phyloP scores from a whole-genome alignment of 1,284 basidiomycete species.

The Melampsora abietis-canadensis region DNA sequence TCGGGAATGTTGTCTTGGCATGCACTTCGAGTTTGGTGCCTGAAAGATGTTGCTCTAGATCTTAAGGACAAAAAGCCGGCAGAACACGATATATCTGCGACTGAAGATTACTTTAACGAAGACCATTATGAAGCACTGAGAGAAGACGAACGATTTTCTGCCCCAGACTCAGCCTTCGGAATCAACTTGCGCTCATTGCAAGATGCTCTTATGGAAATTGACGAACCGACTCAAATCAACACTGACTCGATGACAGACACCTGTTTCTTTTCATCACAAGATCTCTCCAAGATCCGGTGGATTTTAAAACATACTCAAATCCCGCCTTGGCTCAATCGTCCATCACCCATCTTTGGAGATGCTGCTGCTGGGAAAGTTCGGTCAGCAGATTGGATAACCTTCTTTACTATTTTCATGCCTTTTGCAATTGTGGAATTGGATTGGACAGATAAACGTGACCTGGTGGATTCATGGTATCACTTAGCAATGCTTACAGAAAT shows the following conservation, averaged over 20 bases:
- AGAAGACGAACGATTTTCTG: constrained; percentile 2
- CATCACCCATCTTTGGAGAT: constrained; percentile 24
- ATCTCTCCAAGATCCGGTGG: constrained; percentile 13
- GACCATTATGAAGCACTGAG: constrained; percentile 20
- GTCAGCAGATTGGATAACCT: constrained; percentile 29
- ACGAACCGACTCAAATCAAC: background rate
- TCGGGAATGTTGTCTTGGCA: constrained; percentile 28
- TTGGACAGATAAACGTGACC: background rate
- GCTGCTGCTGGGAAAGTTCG: constrained; percentile 26
- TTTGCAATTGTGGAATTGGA: constrained; percentile 30
- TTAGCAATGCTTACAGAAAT: constrained; percentile 17
- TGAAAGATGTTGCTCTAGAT: constrained; percentile 10
- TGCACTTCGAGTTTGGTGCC: constrained; percentile 18
- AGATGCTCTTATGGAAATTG: constrained; percentile 30
- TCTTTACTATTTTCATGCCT: constrained; percentile 17
- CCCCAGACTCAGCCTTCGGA: background rate
- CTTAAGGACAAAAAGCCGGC: constrained; percentile 2
- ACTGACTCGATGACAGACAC: background rate
- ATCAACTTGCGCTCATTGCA: constrained; percentile 25
- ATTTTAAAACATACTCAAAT: constrained; percentile 11
- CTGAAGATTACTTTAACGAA: constrained; percentile 29
- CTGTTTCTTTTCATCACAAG: constrained; percentile 14
- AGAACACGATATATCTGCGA: background rate
- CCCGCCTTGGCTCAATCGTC: constrained; percentile 28
- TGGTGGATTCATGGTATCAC: constrained; percentile 20